Conservation (phyloP, 2,329 filamentous ascomycete species). For the Emergomyces pasteurianus region DNA sequence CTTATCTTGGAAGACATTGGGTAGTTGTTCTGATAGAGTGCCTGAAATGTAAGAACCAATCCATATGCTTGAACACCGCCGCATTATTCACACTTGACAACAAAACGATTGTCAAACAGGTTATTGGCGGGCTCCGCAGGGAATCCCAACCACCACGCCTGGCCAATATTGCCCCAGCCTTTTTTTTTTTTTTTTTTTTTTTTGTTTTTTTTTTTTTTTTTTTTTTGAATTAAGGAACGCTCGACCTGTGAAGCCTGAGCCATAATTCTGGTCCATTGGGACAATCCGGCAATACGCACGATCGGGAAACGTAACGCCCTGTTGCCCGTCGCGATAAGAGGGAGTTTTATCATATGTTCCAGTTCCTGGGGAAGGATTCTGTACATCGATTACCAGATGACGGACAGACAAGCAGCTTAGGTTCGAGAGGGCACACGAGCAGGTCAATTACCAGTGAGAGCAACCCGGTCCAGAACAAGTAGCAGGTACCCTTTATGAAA, state of each 20-base stretch:
- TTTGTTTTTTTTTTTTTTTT: background rate
- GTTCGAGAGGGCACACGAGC: background rate
- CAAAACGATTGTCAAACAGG: background rate
- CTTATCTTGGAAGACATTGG: background rate
- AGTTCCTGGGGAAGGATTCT: background rate
- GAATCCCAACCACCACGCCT: background rate
- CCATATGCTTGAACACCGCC: background rate
- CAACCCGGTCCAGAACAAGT: background rate
- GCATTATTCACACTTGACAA: background rate
- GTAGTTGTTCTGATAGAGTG: background rate
- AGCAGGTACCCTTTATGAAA: background rate
- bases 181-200: too few species aligned
- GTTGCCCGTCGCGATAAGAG: background rate
- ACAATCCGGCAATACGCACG: background rate
- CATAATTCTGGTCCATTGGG: background rate
- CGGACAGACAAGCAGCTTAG: background rate
- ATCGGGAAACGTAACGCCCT: background rate
- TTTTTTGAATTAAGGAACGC: background rate
- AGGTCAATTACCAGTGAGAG: too few species aligned
- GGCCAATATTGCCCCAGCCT: too few species aligned
- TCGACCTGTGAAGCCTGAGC: background rate
- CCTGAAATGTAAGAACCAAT: background rate
- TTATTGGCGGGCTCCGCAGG: background rate
- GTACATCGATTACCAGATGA: background rate
- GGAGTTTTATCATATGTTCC: background rate